Evolutionary conservation across 2,329 filamentous ascomycete genomes (phyloP), one percentile per base, ranked within the genome.

Genomic region (Incumbomyces lentus): DNA sequence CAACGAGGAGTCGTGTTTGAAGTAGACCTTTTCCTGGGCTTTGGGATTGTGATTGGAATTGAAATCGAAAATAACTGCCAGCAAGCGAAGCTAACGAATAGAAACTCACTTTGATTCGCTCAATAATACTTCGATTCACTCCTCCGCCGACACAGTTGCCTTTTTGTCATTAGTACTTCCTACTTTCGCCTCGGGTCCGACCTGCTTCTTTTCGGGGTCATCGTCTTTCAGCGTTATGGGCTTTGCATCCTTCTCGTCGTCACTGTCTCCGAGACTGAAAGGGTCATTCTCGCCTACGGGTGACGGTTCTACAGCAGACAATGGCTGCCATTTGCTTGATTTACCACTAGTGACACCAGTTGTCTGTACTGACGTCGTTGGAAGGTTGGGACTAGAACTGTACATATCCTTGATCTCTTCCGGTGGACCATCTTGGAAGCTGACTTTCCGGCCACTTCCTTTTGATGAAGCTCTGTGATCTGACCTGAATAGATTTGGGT

Each of bases 241-340:
- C 67, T 88, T 92, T 13, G 71, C 66, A 44, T 89, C 86, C 56
- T 84, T 84, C 65, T 98, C 92, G 55, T 95, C 89, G 56, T 96
- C 90, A 59, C 87, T 94, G 58, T 96, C 90, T 4, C 92, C 92
- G 12, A 98, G 75, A 59, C 88, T 95, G 68, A 98, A 98, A 0
- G 92, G 92, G 60, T 98, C 92, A 58, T 95, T 90, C 56, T 96
- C 88, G 14, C 77, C 75, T 51, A 95, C 84, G 12, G 90, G 89
- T 52, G 78, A 82, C 1, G 89, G 87, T 53, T 93, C 86, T 12
- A 95, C 80, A 0, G 82, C 76, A 11, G 89, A 87, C 57, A 98
- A 70, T 8, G 92, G 90, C 65, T 98, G 90, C 92, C 92, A 98
- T 70, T 98, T 98, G 75, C 89, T 95, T 38, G 78, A 67, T 68